Percentiles rank a stretch among this genome's conserved stretches.
Evolutionary conservation across 352 stramenopile genomes (phyloP).

Genomic region (Blastocystis sp.): DNA sequence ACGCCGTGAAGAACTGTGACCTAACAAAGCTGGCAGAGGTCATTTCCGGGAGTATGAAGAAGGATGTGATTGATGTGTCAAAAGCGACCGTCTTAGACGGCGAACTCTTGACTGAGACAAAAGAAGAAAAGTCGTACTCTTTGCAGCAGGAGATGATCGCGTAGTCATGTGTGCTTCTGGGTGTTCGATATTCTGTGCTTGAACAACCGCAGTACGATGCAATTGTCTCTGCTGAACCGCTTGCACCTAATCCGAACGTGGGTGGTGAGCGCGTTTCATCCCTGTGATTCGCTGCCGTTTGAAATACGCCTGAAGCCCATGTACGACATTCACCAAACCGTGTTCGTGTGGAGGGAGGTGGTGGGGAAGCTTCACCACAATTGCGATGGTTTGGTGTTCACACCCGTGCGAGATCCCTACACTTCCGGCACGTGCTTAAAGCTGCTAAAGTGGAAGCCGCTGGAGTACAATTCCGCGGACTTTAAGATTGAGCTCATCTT

Average conservation of each 20-base stretch:
- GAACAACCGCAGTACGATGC: conserved; percentile 33
- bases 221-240: conserved; percentile 44
- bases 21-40: not conserved
- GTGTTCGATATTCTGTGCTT: conserved; percentile 61
- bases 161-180: conserved; percentile 59
- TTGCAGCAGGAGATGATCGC: not conserved
- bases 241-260: conserved; percentile 51
- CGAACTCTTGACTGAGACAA: conserved; percentile 36
- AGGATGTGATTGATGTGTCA: conserved; percentile 7
- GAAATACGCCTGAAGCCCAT: conserved; percentile 67
- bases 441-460: conserved; percentile 65
- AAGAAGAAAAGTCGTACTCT: conserved; percentile 7
- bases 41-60: not conserved
- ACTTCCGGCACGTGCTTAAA: conserved; percentile 4
- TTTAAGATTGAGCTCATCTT: conserved; percentile 38
- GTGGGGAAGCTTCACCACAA: conserved; percentile 44
- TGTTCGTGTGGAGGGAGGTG: conserved; percentile 64
- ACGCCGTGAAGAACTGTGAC: conserved; percentile 1
- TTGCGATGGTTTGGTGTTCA: conserved; percentile 64
- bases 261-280: conserved; percentile 19
- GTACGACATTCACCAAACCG: conserved; percentile 63
- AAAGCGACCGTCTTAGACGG: conserved; percentile 47
- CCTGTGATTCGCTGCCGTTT: conserved; percentile 13
- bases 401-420: conserved; percentile 47
- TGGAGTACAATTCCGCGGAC: conserved; percentile 54